Conservation (phyloP, 1,284 basidiomycete genomes). For the Fomitopsis betulina region DNA sequence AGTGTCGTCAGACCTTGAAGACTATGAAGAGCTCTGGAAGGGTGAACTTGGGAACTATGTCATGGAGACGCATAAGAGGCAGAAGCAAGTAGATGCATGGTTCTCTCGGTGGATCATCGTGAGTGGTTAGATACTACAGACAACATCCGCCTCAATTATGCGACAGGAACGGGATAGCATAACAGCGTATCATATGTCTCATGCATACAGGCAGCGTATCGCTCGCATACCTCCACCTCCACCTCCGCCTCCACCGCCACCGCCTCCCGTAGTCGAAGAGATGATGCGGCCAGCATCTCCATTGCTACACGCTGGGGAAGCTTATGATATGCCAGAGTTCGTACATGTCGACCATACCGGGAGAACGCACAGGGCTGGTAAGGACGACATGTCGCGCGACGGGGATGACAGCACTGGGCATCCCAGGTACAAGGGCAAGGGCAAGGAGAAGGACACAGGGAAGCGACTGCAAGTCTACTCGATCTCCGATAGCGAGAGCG, state of each 20-base stretch:
- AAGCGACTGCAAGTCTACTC: slow-evolving; percentile 45
- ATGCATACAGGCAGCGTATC: slow-evolving; percentile 60
- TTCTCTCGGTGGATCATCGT: slow-evolving; percentile 64
- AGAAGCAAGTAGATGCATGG: slow-evolving; percentile 64
- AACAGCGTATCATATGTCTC: slow-evolving; percentile 57
- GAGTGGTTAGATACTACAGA: slow-evolving; percentile 20
- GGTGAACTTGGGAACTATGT: slow-evolving; percentile 63
- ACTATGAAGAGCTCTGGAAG: slow-evolving; percentile 71
- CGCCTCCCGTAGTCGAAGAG: slow-evolving; percentile 36
- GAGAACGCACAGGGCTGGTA: neutral
- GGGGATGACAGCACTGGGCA: slow-evolving; percentile 34
- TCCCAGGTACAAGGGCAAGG: slow-evolving; percentile 29
- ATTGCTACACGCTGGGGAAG: slow-evolving; percentile 15
- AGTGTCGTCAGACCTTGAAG: slow-evolving; percentile 71
- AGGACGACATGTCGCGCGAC: slow-evolving; percentile 38
- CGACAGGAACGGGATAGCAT: slow-evolving; percentile 60
- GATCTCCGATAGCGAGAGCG: slow-evolving; percentile 53
- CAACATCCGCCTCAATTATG: slow-evolving; percentile 4
- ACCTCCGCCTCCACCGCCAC: slow-evolving; percentile 44
- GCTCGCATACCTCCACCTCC: slow-evolving; percentile 56
- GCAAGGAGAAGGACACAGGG: slow-evolving; percentile 35
- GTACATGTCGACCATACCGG: slow-evolving; percentile 8
- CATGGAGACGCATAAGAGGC: slow-evolving; percentile 65
- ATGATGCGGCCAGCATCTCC: slow-evolving; percentile 24
- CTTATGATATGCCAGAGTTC: slow-evolving; percentile 20